Evolutionary conservation across 2,329 filamentous ascomycete species (phyloP), one percentile per base, ranked within the genome.

Genomic region (Chrysoporthe cubensis): DNA sequence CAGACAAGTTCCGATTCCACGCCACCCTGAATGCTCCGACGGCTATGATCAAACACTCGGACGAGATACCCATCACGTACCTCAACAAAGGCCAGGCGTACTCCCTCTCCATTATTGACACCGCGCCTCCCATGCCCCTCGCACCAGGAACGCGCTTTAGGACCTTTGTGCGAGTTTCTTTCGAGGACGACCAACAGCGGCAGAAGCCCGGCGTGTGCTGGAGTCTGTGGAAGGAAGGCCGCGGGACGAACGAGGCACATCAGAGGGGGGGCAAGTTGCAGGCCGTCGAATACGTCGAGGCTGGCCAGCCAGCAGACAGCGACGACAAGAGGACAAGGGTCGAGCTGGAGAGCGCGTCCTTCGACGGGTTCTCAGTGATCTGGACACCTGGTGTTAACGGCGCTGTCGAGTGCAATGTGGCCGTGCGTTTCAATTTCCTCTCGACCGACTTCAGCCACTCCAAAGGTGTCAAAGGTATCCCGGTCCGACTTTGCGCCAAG

Each of bases 381-480:
- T 98, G 95, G 95, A 92, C 90, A 0, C 91, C 93, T 0, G 90
- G 89, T 4, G 79, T 86, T 54, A 90, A 89, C 61, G 89, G 90
- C 0, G 79, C 82, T 0, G 83, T 91, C 3, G 94, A 97, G 74
- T 96, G 94, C 77, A 92, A 89, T 61, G 88, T 99, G 66, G 91
- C 94, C 9, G 93, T 98, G 14, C 92, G 96, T 58, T 99, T 98
- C 84, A 99, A 99, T 80, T 99, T 99, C 76, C 84, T 99, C 0
- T 99, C 96, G 0, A 99, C 96, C 9, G 96, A 99, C 77, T 99
- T 98, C 77, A 98, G 95, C 78, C 96, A 98, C 76, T 98, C 96
- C 11, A 99, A 99, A 76, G 96, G 96, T 58, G 96, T 99, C 61
- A 99, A 98, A 80, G 96, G 96, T 46, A 97, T 98, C 71, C 95